Evolutionary conservation across 2,329 filamentous ascomycete genomes (phyloP).

Genomic region (Sporothrix luriei): DNA sequence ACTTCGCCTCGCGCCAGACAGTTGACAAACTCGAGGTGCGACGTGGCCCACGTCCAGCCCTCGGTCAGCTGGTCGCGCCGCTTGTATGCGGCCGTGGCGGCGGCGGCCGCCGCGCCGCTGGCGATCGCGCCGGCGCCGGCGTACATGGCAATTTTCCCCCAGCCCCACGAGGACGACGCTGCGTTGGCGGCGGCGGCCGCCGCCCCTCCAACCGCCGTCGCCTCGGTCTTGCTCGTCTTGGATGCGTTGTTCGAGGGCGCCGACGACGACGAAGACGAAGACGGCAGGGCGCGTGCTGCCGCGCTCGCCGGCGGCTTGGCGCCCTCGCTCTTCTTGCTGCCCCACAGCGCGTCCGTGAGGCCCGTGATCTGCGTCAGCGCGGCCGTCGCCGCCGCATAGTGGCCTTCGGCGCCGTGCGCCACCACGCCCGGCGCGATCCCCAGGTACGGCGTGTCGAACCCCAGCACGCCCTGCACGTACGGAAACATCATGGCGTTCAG

Average conservation of each 20-base stretch:
- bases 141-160: constrained; percentile 83
- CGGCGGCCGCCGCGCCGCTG: constrained; percentile 68
- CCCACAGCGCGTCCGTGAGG: constrained; percentile 70
- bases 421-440: constrained; percentile 80
- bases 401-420: constrained; percentile 82
- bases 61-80: constrained; percentile 78
- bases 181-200: not conserved
- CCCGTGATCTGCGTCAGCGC: constrained; percentile 68
- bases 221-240: not conserved
- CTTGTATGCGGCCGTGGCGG: constrained; percentile 81
- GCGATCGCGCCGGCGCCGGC: constrained; percentile 72
- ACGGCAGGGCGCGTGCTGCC: not conserved
- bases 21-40: constrained; percentile 91
- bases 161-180: constrained; percentile 63
- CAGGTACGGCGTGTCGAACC: constrained; percentile 92
- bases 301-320: not conserved
- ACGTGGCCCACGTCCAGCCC: constrained; percentile 79
- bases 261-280: not conserved
- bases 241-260: not conserved
- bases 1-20: constrained; percentile 84
- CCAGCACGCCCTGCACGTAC: constrained; percentile 84
- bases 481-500: constrained; percentile 82
- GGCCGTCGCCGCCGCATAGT: constrained; percentile 73
- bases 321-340: constrained; percentile 39
- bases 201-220: constrained; percentile 34